phyloP scores from a whole-genome alignment of 2,329 filamentous ascomycete genomes.

The Calonectria crousiana region DNA sequence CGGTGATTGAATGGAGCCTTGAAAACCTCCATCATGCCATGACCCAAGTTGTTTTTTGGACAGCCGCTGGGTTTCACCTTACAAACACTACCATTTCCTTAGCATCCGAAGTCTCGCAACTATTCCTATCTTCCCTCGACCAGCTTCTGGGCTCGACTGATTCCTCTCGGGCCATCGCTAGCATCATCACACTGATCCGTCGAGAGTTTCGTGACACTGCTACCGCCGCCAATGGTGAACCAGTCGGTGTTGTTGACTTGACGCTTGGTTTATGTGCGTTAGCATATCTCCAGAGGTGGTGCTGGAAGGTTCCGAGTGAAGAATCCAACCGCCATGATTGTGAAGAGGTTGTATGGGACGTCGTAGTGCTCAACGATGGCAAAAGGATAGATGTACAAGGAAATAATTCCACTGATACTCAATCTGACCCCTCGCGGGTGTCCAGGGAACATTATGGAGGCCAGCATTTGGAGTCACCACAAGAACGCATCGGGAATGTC shows the following conservation, averaged over 20 bases:
- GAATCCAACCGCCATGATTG: conserved; percentile 60
- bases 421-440: not conserved
- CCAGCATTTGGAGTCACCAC: not conserved
- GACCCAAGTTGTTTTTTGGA: conserved; percentile 71
- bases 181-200: conserved; percentile 73
- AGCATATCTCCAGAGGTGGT: conserved; percentile 71
- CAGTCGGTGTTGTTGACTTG: conserved; percentile 71
- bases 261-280: conserved; percentile 71
- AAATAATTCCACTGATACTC: not conserved
- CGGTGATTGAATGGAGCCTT: conserved; percentile 67
- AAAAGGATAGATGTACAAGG: conserved; percentile 66
- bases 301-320: conserved; percentile 63
- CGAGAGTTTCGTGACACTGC: conserved; percentile 74
- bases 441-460: conserved; percentile 11
- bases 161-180: conserved; percentile 74
- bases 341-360: conserved; percentile 75
- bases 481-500: not conserved
- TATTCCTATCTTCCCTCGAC: conserved; percentile 70
- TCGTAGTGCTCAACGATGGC: conserved; percentile 72
- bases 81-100: conserved; percentile 67
- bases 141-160: conserved; percentile 77
- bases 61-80: conserved; percentile 70
- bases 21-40: conserved; percentile 69
- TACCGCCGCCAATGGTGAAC: conserved; percentile 69
- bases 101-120: conserved; percentile 68